Percentiles rank a stretch among this genome's conserved stretches.
Conservation (phyloP, 768 basidiomycete genomes). For the Amanita brunnescens region DNA sequence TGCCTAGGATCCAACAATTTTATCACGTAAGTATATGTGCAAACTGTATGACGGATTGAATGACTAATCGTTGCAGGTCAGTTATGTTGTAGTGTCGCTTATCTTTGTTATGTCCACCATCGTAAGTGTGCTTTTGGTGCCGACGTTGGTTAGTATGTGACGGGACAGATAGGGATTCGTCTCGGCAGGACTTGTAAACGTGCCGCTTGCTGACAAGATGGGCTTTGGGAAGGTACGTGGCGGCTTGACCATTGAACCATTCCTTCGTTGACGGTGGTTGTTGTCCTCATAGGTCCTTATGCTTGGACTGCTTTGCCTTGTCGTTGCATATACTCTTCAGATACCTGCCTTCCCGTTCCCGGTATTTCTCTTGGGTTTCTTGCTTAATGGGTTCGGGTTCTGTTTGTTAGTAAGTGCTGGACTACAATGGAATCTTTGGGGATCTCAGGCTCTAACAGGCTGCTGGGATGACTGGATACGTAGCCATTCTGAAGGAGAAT, state of each 20-base stretch:
- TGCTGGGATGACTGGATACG: too few relatives aligned
- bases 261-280: not conserved
- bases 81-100: slow-evolving; percentile 47
- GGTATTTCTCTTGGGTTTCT: slow-evolving; percentile 40
- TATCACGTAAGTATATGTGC: slow-evolving; percentile 31
- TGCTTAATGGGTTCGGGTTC: slow-evolving; percentile 34
- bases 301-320: slow-evolving; percentile 42
- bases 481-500: too few relatives aligned
- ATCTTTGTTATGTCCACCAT: slow-evolving; percentile 40
- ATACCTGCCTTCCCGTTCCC: slow-evolving; percentile 60
- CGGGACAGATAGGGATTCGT: slow-evolving; percentile 28
- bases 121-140: slow-evolving; percentile 19
- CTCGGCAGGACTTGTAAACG: slow-evolving; percentile 29
- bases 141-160: not conserved
- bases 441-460: too few relatives aligned
- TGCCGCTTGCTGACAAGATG: slow-evolving; percentile 26
- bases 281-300: not conserved
- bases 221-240: slow-evolving; percentile 33
- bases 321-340: slow-evolving; percentile 45
- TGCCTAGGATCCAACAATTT: slow-evolving; percentile 59
- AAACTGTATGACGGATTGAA: too few relatives aligned
- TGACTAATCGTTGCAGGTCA: slow-evolving; percentile 22
- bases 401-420: slow-evolving; percentile 37
- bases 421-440: slow-evolving; percentile 64
- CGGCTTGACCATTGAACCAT: not conserved